These are phyloP conservation scores for Lepidium sativum DNA, from an alignment of 345 rosid species.

Conservation along the genomic window DNA sequence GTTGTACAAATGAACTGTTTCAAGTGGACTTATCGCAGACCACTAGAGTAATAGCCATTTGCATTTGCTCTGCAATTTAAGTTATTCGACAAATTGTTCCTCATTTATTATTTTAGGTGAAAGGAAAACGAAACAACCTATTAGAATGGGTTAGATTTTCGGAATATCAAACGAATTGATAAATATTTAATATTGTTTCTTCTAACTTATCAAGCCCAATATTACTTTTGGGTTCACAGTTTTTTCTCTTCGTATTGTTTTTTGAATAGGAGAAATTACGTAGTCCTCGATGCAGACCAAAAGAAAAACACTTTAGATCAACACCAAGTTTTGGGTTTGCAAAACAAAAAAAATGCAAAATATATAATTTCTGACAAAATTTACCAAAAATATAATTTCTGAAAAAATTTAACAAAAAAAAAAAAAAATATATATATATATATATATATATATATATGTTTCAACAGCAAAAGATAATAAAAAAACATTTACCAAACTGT, in stretches of 20 bases:
- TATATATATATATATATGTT: too few relatives aligned
- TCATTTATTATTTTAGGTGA: too few relatives aligned
- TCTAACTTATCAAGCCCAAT: not conserved
- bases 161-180: not conserved
- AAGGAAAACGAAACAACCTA: too few relatives aligned
- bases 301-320: not conserved
- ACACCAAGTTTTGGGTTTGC: not conserved
- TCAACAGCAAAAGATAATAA: not conserved
- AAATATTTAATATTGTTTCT: not conserved
- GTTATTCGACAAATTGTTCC: too few relatives aligned
- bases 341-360: not conserved
- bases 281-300: not conserved
- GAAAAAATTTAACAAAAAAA: too few relatives aligned
- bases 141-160: not conserved
- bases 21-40: too few relatives aligned
- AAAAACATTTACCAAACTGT: not conserved
- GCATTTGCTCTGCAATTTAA: too few relatives aligned
- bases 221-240: not conserved
- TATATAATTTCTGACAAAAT: not conserved
- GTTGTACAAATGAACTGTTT: too few relatives aligned
- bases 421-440: too few relatives aligned
- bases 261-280: not conserved
- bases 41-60: too few relatives aligned
- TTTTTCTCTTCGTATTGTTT: not conserved
- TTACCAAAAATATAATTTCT: too few relatives aligned